Evolutionary conservation across 192 early-diverging fungal species (phyloP), one percentile per base, ranked within the genome.

Genomic region (Entophlyctis helioformis): DNA sequence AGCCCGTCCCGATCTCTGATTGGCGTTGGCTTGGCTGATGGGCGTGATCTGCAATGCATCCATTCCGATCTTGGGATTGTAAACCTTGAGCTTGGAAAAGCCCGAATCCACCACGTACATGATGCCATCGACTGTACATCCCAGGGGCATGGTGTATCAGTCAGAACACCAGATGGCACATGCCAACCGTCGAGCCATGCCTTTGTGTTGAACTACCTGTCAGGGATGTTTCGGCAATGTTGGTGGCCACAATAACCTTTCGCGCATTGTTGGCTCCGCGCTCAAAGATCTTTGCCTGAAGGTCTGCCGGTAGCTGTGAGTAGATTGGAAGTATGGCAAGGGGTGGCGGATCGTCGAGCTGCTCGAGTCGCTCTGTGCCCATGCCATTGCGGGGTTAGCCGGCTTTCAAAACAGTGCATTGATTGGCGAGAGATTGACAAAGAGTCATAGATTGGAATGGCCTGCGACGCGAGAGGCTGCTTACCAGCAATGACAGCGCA

Each of bases 221-320:
- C 23, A 96, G 60, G 0, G 95, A 96, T 1, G 95, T 98, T 57
- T 98, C 95, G 23, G 91, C 92, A 64, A 96, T 95, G 50, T 98
- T 98, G 10, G 95, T 98, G n/a, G 95, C 85, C n/a, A 98, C 85
- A 48, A 98, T 84, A 16, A 85, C 71, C 53, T 98, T 98, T 44
- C 95, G 80, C 13, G 85, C 76, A 39, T 79, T 79, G 37, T 82
- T 74, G 53, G 82, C 76, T 18, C 86, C 74, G 15, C 84, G 79
- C 46, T 88, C 84, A 60, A 98, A 98, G 50, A 98, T 96, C 48
- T 88, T 89, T 34, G 87, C 86, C 64, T 98, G 95, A 35, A 92
- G 60, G 62, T 98, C 95, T 0, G 89, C 87, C 15, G 91, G 91
- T 47, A 98, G 67, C 59, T 89, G 85, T 3, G 89, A 91, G 53